Conservation (phyloP, 495 filamentous ascomycete species). For the Annulohypoxylon moriforme region DNA sequence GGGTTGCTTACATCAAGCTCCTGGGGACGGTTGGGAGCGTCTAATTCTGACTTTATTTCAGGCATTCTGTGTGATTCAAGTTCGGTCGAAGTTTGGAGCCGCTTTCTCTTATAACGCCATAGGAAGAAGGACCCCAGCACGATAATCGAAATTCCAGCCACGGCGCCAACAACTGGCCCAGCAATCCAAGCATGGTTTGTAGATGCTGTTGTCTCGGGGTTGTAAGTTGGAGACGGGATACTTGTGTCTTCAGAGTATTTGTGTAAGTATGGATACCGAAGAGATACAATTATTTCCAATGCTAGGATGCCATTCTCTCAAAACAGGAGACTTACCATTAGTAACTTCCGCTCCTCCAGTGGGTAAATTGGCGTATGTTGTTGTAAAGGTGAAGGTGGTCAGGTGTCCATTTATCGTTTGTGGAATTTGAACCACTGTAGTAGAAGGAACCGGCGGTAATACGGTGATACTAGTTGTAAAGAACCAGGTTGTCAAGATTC, state of each 20-base stretch:
- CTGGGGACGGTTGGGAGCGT: slow-evolving; percentile 9
- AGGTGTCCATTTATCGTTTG: not conserved
- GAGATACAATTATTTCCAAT: not conserved
- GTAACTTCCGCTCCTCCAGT: not conserved
- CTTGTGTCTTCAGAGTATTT: not conserved
- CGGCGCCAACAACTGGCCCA: slow-evolving; percentile 18
- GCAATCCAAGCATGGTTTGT: slow-evolving; percentile 24
- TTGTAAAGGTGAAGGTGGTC: slow-evolving; percentile 5
- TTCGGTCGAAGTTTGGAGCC: not conserved
- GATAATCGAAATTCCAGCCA: slow-evolving; percentile 8
- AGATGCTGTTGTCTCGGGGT: not conserved
- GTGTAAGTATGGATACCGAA: not conserved
- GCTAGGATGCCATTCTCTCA: not conserved
- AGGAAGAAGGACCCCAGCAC: not conserved
- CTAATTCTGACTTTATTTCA: slow-evolving; percentile 21
- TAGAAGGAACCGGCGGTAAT: slow-evolving; percentile 11
- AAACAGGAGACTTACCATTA: not conserved
- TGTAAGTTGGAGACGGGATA: not conserved
- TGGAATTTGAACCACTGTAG: slow-evolving; percentile 15
- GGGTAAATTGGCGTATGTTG: slow-evolving; percentile 19
- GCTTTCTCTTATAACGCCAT: slow-evolving; percentile 20
- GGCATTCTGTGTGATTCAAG: slow-evolving; percentile 10
- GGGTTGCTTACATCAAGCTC: slow-evolving; percentile 16
- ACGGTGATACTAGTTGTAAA: not conserved
- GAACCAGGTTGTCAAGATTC: not conserved